A percentile compares a stretch with the other conserved stretches of the same genome.
Conservation (phyloP, 1,139 yeast species). For the Keqinozyma sinolaborantium region DNA sequence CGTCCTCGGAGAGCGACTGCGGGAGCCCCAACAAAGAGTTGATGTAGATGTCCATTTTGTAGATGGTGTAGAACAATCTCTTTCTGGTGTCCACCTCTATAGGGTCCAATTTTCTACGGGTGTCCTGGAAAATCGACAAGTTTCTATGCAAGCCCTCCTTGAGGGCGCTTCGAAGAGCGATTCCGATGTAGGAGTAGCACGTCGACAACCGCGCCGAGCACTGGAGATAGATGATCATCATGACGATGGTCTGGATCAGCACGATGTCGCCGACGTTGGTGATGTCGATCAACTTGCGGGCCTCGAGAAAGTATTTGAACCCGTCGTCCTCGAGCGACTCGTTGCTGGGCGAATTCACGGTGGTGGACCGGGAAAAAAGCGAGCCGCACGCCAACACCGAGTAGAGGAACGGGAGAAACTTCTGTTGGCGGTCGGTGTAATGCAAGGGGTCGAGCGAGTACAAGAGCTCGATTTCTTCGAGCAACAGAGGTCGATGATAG, state of each 20-base stretch:
- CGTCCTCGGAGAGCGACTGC: constrained; percentile 68
- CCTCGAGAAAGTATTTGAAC: constrained; percentile 77
- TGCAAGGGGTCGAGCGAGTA: constrained; percentile 64
- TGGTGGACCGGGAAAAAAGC: constrained; percentile 52
- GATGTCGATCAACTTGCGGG: constrained; percentile 69
- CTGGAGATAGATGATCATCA: constrained; percentile 75
- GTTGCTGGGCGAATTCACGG: constrained; percentile 30
- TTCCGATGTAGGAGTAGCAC: constrained; percentile 90
- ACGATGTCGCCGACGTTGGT: constrained; percentile 46
- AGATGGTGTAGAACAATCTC: constrained; percentile 82
- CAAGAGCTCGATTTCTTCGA: constrained; percentile 45
- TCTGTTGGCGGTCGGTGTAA: constrained; percentile 71
- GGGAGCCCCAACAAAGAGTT: constrained; percentile 90
- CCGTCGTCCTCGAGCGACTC: constrained; percentile 69
- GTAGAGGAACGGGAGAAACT: constrained; percentile 75
- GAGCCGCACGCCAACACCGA: constrained; percentile 60
- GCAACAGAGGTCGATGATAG: constrained; percentile 80
- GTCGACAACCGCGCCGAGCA: constrained; percentile 89
- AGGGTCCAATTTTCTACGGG: constrained; percentile 58
- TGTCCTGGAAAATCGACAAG: constrained; percentile 50
- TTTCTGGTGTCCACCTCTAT: constrained; percentile 84
- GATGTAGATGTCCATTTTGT: constrained; percentile 88
- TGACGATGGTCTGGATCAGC: constrained; percentile 65
- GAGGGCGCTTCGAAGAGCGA: constrained; percentile 81
- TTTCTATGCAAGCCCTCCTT: constrained; percentile 87